Base-by-base conservation (phyloP, 495 filamentous ascomycete genomes). In the Hamigera avellanea region DNA sequence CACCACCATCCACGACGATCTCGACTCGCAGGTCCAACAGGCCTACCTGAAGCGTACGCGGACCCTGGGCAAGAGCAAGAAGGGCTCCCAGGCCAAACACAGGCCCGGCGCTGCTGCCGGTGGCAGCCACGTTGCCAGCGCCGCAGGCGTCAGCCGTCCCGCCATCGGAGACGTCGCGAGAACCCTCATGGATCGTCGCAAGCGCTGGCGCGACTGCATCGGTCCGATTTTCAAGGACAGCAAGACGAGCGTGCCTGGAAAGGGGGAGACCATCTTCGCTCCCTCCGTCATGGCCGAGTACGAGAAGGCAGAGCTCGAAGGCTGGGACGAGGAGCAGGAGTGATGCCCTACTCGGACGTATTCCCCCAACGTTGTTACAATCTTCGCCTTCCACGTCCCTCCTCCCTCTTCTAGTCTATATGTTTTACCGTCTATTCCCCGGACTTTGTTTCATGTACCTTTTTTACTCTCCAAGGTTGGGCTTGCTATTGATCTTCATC, bases 31-130 rank as follows among this genome's bases (percentile, higher is more conserved):
- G 58, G 89, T 99, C 33, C 84, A 95, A 51, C 78, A 85, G 48
- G 87, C 88, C 17, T 99, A 95, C 49, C 77, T 93, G 26, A 96
- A 96, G 67, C 82, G 91, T 27, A 94, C 86, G n/a, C 80, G 91
- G 19, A 93, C 83, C 3, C 78, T 95, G 62, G 82, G 84, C 50
- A 94, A 86, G 62, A 85, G 76, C 33, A 96, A 95, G 64, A 94
- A 95, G 61, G 63, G 65, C 28, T 58, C 63, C 6, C 64, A 75
- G 40, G 73, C 78, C n/a, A 89, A 88, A 50, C 53, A 69, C 33
- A 69, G 86, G 2, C 86, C 86, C 13, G 73, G 73, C 19, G 73
- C 68, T 21, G 61, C 65, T 2, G 71, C 69, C 15, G 70, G 70
- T 29, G 75, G 75, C 27, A 66, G 59, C 36, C 69, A 74, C 41